Percentiles rank a stretch among this genome's conserved stretches.
phyloP scores from a whole-genome alignment of 108 stramenopile species.

The Nannochloropsis salina region DNA sequence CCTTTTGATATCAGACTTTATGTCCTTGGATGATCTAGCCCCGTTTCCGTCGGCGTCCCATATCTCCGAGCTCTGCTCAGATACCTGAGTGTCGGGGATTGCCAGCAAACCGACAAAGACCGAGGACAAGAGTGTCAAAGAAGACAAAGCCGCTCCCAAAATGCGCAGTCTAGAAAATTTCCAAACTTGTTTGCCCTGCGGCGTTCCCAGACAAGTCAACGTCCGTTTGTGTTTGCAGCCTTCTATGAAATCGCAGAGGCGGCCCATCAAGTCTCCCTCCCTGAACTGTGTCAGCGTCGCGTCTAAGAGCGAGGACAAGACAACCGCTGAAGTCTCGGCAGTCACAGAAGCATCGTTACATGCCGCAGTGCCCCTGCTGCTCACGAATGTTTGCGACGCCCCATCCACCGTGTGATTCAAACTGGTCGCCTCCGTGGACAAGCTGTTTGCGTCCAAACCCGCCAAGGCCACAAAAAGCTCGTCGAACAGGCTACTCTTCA shows the following conservation, averaged over 20 bases:
- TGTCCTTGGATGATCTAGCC: background rate
- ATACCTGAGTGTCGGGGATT: background rate
- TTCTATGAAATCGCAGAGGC: background rate
- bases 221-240: background rate
- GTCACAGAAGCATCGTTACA: background rate
- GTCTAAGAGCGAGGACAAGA: background rate
- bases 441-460: background rate
- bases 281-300: background rate
- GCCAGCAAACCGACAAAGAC: background rate
- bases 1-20: background rate
- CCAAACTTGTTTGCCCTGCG: conserved; percentile 3
- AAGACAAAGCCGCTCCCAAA: background rate
- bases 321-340: background rate
- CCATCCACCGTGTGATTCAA: background rate
- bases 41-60: background rate
- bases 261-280: background rate
- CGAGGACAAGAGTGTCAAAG: background rate
- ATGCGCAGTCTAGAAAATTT: background rate
- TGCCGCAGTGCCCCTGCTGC: background rate
- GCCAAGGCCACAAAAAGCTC: conserved; percentile 16
- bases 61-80: background rate
- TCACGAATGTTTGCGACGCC: background rate
- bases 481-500: background rate
- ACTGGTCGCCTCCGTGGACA: background rate
- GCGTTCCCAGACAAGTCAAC: background rate